Conservation (phyloP, 2,329 filamentous ascomycete genomes). For the Davidsoniella virescens region DNA sequence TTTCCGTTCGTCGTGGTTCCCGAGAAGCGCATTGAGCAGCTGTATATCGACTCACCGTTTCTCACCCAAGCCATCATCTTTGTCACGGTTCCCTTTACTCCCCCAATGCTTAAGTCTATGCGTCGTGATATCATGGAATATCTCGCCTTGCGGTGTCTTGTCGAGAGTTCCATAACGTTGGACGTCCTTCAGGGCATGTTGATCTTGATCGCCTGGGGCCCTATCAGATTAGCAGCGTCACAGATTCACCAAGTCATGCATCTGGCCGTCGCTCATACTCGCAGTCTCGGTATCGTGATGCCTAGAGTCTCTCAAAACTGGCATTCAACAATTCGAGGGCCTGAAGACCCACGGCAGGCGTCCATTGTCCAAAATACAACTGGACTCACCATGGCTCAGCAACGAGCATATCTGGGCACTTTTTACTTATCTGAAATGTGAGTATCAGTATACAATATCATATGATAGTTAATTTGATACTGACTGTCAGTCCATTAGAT, state of each 20-base stretch:
- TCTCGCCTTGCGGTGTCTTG: slow-evolving; percentile 26
- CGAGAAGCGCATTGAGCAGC: slow-evolving; percentile 17
- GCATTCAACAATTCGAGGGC: slow-evolving; percentile 10
- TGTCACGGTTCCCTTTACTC: slow-evolving; percentile 20
- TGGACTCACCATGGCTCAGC: slow-evolving; percentile 20
- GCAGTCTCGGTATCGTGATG: slow-evolving; percentile 23
- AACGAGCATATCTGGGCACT: slow-evolving; percentile 24
- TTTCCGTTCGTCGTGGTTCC: slow-evolving; percentile 25
- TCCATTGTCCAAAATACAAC: slow-evolving; percentile 9
- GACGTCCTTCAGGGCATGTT: slow-evolving; percentile 32
- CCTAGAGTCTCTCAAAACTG: slow-evolving; percentile 15
- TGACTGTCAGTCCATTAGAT: background rate
- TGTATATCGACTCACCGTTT: slow-evolving; percentile 23
- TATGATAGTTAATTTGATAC: background rate
- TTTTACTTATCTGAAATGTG: slow-evolving; percentile 26
- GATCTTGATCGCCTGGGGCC: slow-evolving; percentile 30
- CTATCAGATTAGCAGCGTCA: slow-evolving; percentile 6
- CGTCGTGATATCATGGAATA: slow-evolving; percentile 26
- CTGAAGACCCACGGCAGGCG: slow-evolving; percentile 11
- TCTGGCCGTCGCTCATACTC: slow-evolving; percentile 25
- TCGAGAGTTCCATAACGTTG: slow-evolving; percentile 25
- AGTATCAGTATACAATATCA: slow-evolving; percentile 11
- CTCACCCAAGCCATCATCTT: slow-evolving; percentile 25
- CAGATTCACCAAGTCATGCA: slow-evolving; percentile 20
- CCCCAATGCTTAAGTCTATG: slow-evolving; percentile 22